Evolutionary conservation across 139 green algal species (phyloP).

Genomic region (Raphidocelis subcapitata): DNA sequence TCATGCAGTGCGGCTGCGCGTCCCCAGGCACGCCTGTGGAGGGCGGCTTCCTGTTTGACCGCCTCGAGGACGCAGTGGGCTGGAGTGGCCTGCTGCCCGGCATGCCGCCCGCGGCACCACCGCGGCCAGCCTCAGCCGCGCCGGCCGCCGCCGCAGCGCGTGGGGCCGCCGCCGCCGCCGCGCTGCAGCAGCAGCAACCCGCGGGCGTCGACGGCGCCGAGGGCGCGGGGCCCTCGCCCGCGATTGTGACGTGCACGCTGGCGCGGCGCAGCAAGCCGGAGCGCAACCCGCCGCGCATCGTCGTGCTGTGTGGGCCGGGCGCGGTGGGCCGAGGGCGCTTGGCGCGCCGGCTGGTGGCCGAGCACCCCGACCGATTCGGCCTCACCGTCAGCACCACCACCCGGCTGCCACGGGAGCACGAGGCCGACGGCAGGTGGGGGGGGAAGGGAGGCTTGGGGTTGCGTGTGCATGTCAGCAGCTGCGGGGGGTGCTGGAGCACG

Average conservation of each 20-base stretch:
- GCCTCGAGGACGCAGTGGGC: conserved; percentile 49
- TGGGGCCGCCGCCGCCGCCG: no score
- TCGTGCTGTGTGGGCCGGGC: conserved; percentile 65
- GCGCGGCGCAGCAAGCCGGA: conserved; percentile 48
- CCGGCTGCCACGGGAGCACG: conserved; percentile 41
- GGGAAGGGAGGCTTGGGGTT: not conserved
- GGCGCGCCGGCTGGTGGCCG: conserved; percentile 46
- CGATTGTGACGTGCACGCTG: conserved; percentile 49
- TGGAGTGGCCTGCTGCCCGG: no score
- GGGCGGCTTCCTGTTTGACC: conserved; percentile 58
- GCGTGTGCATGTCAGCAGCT: not conserved
- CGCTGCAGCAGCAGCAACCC: no score
- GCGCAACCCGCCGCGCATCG: conserved; percentile 54
- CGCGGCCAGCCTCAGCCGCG: no score
- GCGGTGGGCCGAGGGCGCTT: conserved; percentile 53
- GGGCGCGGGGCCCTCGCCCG: conserved; percentile 9
- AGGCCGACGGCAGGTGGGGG: conserved; percentile 37
- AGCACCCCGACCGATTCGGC: conserved; percentile 57
- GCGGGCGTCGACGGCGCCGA: no score
- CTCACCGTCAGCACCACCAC: conserved; percentile 54
- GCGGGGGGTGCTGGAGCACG: not conserved
- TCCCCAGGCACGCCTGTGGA: not conserved
- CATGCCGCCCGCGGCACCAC: not conserved
- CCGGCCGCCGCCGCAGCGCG: no score
- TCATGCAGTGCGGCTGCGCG: no score